These are phyloP conservation scores for Polyplosphaeria fusca DNA, from an alignment of 495 filamentous ascomycete genomes.

Conservation along the genomic window DNA sequence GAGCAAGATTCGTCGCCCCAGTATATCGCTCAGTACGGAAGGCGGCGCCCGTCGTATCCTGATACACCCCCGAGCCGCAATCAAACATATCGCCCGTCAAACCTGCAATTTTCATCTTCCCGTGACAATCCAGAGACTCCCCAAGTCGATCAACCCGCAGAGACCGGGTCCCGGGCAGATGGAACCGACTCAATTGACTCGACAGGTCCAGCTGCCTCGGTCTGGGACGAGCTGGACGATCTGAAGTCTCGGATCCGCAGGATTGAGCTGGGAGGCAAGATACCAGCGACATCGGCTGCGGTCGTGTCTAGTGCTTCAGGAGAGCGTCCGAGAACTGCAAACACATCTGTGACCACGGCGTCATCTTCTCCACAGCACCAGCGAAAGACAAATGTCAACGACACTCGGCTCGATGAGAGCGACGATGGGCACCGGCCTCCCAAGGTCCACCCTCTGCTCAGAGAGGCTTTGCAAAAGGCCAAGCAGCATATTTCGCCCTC, in stretches of 20 bases:
- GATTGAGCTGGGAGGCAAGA: constrained; percentile 84
- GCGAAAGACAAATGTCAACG: constrained; percentile 43
- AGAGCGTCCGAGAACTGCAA: constrained; percentile 85
- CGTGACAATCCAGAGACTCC: constrained; percentile 22
- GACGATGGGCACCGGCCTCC: constrained; percentile 20
- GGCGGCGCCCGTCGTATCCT: constrained; percentile 48
- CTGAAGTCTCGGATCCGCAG: constrained; percentile 89
- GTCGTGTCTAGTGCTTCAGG: constrained; percentile 70
- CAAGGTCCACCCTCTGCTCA: constrained; percentile 72
- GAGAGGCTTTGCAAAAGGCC: constrained; percentile 74
- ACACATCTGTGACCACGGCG: constrained; percentile 87
- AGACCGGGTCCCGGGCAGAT: constrained; percentile 40
- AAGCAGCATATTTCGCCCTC: constrained; percentile 64
- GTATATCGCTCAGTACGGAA: constrained; percentile 42
- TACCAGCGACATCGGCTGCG: constrained; percentile 74
- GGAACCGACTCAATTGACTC: constrained; percentile 84
- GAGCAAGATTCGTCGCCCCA: constrained; percentile 44
- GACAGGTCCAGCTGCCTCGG: constrained; percentile 75
- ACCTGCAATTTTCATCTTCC: constrained; percentile 33
- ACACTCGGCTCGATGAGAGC: not conserved
- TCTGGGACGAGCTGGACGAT: constrained; percentile 98
- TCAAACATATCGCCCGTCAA: constrained; percentile 30
- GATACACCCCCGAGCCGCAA: constrained; percentile 27
- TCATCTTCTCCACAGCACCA: constrained; percentile 78
- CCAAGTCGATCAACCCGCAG: constrained; percentile 18